Conservation (phyloP, 257 asterid genomes). For the Ajuga chamaepitys region DNA sequence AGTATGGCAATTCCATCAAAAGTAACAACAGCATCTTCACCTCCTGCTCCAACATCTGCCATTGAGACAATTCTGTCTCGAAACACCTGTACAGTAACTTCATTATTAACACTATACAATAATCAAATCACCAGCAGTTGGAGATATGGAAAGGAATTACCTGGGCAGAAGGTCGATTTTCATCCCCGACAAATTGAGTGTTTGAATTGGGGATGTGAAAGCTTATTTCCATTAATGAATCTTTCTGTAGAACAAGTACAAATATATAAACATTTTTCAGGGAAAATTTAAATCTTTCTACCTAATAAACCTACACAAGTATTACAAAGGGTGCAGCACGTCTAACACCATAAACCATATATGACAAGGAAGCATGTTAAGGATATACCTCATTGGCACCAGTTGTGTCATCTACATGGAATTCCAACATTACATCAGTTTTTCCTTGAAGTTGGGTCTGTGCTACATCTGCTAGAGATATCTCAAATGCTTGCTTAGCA, state of each 20-base stretch:
- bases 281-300: background rate
- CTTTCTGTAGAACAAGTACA: conserved; percentile 58
- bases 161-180: conserved; percentile 80
- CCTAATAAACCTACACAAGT: background rate
- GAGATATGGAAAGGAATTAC: conserved; percentile 29
- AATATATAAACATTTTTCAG: background rate
- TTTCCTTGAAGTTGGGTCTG: conserved; percentile 98
- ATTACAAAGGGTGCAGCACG: background rate
- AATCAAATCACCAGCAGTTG: background rate
- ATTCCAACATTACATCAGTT: conserved; percentile 90
- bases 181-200: conserved; percentile 93
- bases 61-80: conserved; percentile 77
- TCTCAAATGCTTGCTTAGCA: conserved; percentile 85
- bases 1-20: conserved; percentile 90
- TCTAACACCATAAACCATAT: background rate
- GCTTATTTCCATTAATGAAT: conserved; percentile 94
- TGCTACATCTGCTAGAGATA: conserved; percentile 91
- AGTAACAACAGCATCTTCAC: conserved; percentile 88
- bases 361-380: background rate
- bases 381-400: conserved; percentile 82
- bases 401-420: conserved; percentile 92
- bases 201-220: conserved; percentile 90
- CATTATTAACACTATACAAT: background rate
- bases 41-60: conserved; percentile 98
- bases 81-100: conserved; percentile 51